phyloP scores from a whole-genome alignment of 345 rosid species.

The Durio zibethinus region DNA sequence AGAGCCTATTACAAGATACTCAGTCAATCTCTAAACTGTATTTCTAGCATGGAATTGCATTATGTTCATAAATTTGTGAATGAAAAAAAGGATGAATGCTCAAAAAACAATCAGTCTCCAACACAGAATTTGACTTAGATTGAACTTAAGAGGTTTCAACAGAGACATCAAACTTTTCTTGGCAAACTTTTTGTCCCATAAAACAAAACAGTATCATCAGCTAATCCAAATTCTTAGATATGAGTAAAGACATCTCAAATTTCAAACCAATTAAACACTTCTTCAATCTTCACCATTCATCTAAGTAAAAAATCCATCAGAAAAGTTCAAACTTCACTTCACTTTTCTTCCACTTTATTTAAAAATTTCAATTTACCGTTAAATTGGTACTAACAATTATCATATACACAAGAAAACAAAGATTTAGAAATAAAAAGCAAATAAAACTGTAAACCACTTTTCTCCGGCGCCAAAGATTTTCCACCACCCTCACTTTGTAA shows the following conservation, averaged over 20 bases:
- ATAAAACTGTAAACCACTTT: too few species aligned
- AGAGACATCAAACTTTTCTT: neutral
- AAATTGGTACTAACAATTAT: too few species aligned
- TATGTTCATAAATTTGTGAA: neutral
- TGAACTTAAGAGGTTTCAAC: neutral
- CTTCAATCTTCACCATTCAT: neutral
- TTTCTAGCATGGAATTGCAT: neutral
- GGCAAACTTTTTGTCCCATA: neutral
- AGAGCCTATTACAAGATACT: neutral
- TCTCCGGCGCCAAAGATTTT: conserved; percentile 78
- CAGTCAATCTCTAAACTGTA: neutral
- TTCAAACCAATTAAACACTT: neutral
- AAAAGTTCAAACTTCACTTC: conserved; percentile 26
- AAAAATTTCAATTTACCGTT: too few species aligned
- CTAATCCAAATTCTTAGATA: too few species aligned
- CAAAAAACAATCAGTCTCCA: neutral
- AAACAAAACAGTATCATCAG: neutral
- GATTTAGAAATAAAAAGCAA: too few species aligned
- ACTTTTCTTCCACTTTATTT: too few species aligned
- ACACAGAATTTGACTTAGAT: too few species aligned
- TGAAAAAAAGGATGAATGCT: neutral
- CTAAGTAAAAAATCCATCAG: neutral
- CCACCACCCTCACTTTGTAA: conserved; percentile 36
- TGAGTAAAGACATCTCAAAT: neutral
- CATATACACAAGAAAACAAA: too few species aligned